Evolutionary conservation across 352 stramenopile species (phyloP).

Genomic region (Blastocystis sp.): DNA sequence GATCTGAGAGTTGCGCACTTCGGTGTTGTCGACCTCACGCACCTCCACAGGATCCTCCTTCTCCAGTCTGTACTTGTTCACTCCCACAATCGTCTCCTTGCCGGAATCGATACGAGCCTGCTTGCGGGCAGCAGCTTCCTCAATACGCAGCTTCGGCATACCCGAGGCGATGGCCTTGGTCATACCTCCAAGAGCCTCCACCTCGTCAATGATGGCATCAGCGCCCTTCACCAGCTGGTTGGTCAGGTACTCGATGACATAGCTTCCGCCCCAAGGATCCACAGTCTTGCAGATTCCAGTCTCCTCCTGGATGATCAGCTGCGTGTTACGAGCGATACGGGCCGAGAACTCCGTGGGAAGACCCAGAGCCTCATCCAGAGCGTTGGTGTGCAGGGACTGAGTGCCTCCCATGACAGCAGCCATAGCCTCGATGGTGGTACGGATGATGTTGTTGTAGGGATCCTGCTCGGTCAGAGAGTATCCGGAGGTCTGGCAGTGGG

Average conservation of each 20-base stretch:
- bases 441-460: constrained; percentile 94
- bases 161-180: constrained; percentile 89
- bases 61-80: constrained; percentile 89
- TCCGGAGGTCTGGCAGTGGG: constrained; percentile 90
- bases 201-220: constrained; percentile 73
- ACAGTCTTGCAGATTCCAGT: constrained; percentile 83
- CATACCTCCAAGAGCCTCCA: constrained; percentile 88
- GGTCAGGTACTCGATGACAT: constrained; percentile 92
- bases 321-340: constrained; percentile 90
- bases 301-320: constrained; percentile 92
- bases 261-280: constrained; percentile 90
- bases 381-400: constrained; percentile 93
- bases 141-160: constrained; percentile 89
- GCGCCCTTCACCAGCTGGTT: constrained; percentile 78
- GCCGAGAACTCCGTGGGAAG: constrained; percentile 89
- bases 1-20: constrained; percentile 81
- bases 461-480: constrained; percentile 92
- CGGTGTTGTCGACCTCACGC: constrained; percentile 83
- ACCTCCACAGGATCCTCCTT: constrained; percentile 81
- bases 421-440: constrained; percentile 89
- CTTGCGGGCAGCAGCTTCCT: constrained; percentile 90
- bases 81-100: constrained; percentile 86
- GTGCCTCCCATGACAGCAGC: constrained; percentile 84
- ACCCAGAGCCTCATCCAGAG: constrained; percentile 89
- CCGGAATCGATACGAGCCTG: constrained; percentile 86